A percentile compares a stretch with the other conserved stretches of the same genome.
phyloP scores from a whole-genome alignment of 768 basidiomycete species.

The Suillus ampliporus region DNA sequence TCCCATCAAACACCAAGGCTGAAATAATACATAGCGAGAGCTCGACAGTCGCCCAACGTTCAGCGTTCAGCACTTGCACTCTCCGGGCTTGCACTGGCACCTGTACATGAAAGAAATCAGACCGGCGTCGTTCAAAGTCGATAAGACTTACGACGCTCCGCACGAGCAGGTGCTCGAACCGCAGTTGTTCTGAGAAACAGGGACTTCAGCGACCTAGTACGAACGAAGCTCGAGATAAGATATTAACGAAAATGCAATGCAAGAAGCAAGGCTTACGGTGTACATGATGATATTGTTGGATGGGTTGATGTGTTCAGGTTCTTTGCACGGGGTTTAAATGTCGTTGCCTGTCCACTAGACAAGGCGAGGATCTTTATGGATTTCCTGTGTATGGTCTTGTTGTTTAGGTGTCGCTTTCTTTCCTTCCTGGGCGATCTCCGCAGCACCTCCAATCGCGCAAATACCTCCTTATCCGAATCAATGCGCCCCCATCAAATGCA shows the following conservation, averaged over 20 bases:
- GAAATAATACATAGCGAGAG: background rate
- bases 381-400: constrained; percentile 2
- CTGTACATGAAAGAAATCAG: background rate
- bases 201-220: background rate
- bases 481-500: background rate
- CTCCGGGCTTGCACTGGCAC: constrained; percentile 2
- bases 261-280: background rate
- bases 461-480: background rate
- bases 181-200: background rate
- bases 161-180: background rate
- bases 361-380: background rate
- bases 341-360: too few species aligned
- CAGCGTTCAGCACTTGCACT: constrained; percentile 1
- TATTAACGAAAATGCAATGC: background rate
- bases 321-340: too few species aligned
- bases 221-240: background rate
- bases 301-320: too few species aligned
- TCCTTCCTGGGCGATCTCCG: too few species aligned
- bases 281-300: background rate
- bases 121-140: background rate
- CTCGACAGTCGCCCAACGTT: background rate
- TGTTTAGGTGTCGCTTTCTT: too few species aligned
- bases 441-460: background rate
- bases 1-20: background rate
- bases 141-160: background rate